These are phyloP conservation scores for Dryas octopetala DNA, from an alignment of 306 rosid species.

Conservation along the genomic window DNA sequence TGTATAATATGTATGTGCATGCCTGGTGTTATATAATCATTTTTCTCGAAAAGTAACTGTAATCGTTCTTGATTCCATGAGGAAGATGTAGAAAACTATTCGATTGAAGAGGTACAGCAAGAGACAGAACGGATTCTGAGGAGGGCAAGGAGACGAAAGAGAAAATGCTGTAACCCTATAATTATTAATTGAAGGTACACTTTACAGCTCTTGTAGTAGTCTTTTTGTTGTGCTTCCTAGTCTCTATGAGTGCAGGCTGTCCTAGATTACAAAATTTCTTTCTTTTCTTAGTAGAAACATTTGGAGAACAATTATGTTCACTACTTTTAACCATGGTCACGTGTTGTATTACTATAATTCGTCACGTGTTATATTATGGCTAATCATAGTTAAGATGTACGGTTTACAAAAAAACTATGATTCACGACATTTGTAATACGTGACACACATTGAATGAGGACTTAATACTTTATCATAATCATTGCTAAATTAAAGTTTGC, in stretches of 20 bases:
- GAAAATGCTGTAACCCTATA: conserved; percentile 58
- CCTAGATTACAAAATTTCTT: conserved; percentile 2
- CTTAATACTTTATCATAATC: neutral
- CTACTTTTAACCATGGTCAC: neutral
- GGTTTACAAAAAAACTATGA: too few species aligned
- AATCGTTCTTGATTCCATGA: conserved; percentile 13
- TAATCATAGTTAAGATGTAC: too few species aligned
- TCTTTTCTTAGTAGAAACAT: neutral
- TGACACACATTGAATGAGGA: too few species aligned
- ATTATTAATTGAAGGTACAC: conserved; percentile 62
- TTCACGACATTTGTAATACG: too few species aligned
- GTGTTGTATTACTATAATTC: neutral
- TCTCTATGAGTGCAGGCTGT: conserved; percentile 11
- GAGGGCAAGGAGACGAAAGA: conserved; percentile 85
- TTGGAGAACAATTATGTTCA: neutral
- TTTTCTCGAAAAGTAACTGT: conserved; percentile 19
- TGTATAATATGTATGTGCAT: neutral
- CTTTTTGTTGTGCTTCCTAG: neutral
- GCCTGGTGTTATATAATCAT: conserved; percentile 13
- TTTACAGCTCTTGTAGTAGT: neutral
- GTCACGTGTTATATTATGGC: too few species aligned
- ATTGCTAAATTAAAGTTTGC: neutral
- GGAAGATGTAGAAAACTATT: conserved; percentile 38
- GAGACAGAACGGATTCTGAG: conserved; percentile 72
- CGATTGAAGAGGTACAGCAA: conserved; percentile 56